A percentile compares a stretch with the other conserved stretches of the same genome.
These are phyloP conservation scores for Cystobasidium tubakii DNA, from an alignment of 768 basidiomycete species.

Conservation along the genomic window DNA sequence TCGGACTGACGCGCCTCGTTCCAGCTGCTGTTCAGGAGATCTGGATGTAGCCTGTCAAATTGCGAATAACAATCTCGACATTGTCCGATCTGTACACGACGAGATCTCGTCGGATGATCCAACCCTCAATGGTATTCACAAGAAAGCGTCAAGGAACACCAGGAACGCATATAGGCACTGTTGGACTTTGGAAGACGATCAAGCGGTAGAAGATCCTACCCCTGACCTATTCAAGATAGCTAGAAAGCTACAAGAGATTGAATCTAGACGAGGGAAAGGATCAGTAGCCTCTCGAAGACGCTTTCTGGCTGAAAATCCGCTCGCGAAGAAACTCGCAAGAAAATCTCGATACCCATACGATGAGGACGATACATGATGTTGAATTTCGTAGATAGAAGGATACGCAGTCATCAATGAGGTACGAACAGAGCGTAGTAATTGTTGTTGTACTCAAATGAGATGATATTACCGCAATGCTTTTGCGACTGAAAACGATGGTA, in stretches of 20 bases:
- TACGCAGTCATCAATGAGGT: background rate
- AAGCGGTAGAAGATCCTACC: conserved; percentile 5
- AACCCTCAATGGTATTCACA: background rate
- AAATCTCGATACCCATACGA: conserved; percentile 9
- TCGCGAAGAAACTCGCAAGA: background rate
- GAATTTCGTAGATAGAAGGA: background rate
- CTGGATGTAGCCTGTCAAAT: background rate
- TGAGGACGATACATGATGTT: background rate
- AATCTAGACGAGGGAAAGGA: conserved; percentile 14
- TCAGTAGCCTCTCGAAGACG: background rate
- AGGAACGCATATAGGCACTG: background rate
- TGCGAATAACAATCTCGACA: background rate
- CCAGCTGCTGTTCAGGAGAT: conserved; percentile 24
- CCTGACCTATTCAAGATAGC: background rate
- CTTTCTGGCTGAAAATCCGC: conserved; percentile 14
- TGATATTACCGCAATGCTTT: background rate
- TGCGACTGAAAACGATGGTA: background rate
- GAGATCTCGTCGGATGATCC: background rate
- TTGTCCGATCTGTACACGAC: background rate
- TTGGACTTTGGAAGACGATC: conserved; percentile 18
- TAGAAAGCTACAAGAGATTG: background rate
- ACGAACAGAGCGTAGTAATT: background rate
- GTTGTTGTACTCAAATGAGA: background rate
- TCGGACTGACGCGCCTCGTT: background rate
- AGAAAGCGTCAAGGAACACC: background rate